Percentiles rank a stretch among this genome's conserved stretches.
These are phyloP conservation scores for Nothophaeocryptopus gaeumannii DNA, from an alignment of 2,329 filamentous ascomycete species.

Conservation along the genomic window DNA sequence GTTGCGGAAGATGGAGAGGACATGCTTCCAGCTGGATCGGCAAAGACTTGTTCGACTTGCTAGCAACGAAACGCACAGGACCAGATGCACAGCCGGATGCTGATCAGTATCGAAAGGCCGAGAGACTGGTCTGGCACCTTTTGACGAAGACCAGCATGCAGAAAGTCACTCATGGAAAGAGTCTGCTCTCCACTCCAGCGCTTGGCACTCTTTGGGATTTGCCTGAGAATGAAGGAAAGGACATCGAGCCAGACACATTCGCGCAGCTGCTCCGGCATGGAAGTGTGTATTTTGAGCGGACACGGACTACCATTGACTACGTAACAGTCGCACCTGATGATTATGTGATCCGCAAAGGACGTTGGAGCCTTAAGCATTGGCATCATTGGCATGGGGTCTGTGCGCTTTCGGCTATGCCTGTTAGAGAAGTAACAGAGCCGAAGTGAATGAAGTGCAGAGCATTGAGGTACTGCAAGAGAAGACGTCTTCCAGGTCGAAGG, in stretches of 20 bases:
- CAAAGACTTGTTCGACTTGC: conserved; percentile 1
- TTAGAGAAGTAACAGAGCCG: too few species aligned
- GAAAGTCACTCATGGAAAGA: conserved; percentile 30
- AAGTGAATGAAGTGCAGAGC: too few species aligned
- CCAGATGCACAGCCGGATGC: conserved; percentile 2
- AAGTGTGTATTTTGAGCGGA: conserved; percentile 29
- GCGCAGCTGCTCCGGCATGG: conserved; percentile 31
- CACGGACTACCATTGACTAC: background rate
- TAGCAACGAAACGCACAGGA: background rate
- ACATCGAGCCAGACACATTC: conserved; percentile 30
- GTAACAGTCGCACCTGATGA: too few species aligned
- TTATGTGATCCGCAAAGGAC: too few species aligned
- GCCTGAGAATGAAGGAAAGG: conserved; percentile 24
- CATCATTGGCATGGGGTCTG: too few species aligned
- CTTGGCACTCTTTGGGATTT: conserved; percentile 29
- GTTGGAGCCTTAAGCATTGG: too few species aligned
- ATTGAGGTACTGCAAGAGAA: too few species aligned
- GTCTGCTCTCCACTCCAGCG: conserved; percentile 19
- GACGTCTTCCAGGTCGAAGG: too few species aligned
- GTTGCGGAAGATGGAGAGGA: too few species aligned
- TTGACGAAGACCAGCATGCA: conserved; percentile 26
- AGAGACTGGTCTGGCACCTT: conserved; percentile 22
- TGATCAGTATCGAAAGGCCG: conserved; percentile 1
- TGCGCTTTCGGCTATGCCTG: too few species aligned
- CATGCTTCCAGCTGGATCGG: conserved; percentile 1